phyloP scores from a whole-genome alignment of 2,329 filamentous ascomycete genomes.

The Didymella lethalis region DNA sequence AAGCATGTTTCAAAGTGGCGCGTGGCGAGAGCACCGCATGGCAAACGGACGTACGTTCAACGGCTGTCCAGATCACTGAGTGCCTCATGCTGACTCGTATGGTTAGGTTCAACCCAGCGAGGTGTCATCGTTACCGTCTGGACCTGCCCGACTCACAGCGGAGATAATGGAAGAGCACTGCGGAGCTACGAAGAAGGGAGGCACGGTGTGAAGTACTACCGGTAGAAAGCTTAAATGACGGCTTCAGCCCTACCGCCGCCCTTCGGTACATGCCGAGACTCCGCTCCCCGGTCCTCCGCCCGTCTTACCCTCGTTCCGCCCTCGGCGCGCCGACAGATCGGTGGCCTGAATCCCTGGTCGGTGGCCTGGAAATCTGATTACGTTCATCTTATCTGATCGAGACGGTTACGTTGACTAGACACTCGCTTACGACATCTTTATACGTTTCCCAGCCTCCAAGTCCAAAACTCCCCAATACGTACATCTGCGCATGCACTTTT shows the following conservation, averaged over 20 bases:
- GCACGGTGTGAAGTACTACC: not conserved
- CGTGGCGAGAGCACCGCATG: conserved; percentile 28
- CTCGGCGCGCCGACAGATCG: not conserved
- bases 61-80: no score
- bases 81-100: no score
- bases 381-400: conserved; percentile 11
- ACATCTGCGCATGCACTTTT: not conserved
- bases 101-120: conserved; percentile 12
- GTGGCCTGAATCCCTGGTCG: not conserved
- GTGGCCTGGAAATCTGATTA: conserved; percentile 1
- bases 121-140: conserved; percentile 37
- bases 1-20: conserved; percentile 25
- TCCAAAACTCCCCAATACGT: not conserved
- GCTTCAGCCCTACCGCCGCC: conserved; percentile 1
- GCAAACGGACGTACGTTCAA: not conserved
- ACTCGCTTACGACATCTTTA: not conserved
- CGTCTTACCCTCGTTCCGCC: not conserved
- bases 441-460: not conserved
- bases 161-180: no score
- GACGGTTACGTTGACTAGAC: not conserved
- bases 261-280: conserved; percentile 1
- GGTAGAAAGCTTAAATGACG: no score
- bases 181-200: not conserved
- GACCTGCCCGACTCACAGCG: no score
- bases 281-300: conserved; percentile 1